Percentiles rank a stretch among this genome's conserved stretches.
phyloP scores from a whole-genome alignment of 176 grass and related monocot genomes.

The Rhynchospora tenuis region DNA sequence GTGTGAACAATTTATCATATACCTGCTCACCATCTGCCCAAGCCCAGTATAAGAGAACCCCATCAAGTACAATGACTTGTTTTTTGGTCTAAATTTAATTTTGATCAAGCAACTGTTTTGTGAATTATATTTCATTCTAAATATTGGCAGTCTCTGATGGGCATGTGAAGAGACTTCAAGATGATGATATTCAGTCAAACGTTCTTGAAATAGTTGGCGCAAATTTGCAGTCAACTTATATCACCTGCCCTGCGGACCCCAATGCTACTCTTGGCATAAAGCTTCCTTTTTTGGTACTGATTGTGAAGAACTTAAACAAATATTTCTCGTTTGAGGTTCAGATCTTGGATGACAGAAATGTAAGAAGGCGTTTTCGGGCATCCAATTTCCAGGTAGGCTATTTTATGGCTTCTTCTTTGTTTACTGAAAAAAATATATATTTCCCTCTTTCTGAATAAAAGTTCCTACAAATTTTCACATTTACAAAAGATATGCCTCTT shows the following conservation, averaged over 20 bases:
- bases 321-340: constrained; percentile 98
- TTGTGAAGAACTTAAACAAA: constrained; percentile 92
- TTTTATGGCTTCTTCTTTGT: background rate
- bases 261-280: constrained; percentile 88
- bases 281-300: constrained; percentile 66
- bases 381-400: constrained; percentile 89
- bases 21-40: background rate
- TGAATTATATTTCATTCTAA: constrained; percentile 6
- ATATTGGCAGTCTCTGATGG: constrained; percentile 60
- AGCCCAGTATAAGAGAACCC: background rate
- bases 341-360: constrained; percentile 94
- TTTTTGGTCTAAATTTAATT: background rate
- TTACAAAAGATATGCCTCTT: background rate
- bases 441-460: background rate
- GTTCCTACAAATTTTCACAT: no score
- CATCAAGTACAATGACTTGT: background rate
- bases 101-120: background rate
- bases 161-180: constrained; percentile 73
- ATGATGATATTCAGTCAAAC: constrained; percentile 96
- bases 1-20: background rate
- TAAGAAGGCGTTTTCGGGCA: constrained; percentile 69
- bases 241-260: constrained; percentile 84
- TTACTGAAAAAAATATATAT: background rate
- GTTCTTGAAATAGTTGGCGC: constrained; percentile 86
- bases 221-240: constrained; percentile 96